These are phyloP conservation scores for Chaetomium sp. DNA, from an alignment of 2,329 filamentous ascomycete genomes.

Conservation along the genomic window DNA sequence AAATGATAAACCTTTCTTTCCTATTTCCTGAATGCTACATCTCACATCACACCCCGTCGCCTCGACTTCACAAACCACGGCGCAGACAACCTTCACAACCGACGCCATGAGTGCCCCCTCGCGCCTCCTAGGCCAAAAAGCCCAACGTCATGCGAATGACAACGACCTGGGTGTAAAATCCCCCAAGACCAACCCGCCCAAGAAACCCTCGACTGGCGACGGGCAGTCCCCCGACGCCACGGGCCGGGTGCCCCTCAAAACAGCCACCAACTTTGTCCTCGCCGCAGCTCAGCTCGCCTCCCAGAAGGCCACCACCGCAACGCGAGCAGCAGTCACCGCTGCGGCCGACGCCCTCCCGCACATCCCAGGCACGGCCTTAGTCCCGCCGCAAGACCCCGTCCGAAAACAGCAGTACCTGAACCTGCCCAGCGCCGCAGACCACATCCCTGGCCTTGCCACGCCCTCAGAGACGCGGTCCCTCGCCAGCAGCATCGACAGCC, in stretches of 20 bases:
- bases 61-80: too few species aligned
- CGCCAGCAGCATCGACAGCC: neutral
- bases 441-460: neutral
- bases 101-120: too few species aligned
- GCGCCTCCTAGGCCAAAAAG: too few species aligned
- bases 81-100: too few species aligned
- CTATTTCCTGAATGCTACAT: too few species aligned
- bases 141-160: too few species aligned
- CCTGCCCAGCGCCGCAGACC: neutral
- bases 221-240: too few species aligned
- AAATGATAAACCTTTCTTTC: too few species aligned
- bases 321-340: neutral
- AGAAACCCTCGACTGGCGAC: too few species aligned
- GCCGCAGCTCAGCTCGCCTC: neutral
- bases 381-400: neutral
- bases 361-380: neutral
- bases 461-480: neutral
- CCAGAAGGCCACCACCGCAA: neutral
- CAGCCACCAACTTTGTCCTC: neutral
- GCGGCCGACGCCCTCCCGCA: neutral
- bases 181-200: too few species aligned
- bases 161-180: too few species aligned
- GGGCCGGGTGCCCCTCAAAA: neutral
- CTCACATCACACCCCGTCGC: too few species aligned
- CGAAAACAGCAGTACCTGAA: neutral